Conservation (phyloP, 345 rosid genomes). For the Microcos paniculata region DNA sequence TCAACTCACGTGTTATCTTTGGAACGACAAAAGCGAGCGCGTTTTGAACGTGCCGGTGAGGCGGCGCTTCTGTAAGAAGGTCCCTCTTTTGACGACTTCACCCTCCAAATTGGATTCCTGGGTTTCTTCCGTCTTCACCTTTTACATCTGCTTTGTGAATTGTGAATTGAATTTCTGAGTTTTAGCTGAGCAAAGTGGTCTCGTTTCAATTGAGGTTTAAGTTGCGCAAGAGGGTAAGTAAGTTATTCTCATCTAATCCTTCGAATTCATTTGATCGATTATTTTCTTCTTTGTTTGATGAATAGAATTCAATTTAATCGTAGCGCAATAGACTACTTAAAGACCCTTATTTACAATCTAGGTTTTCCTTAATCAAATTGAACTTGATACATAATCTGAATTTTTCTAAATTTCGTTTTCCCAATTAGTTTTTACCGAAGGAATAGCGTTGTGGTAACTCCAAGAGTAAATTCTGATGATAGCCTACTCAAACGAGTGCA, state of each 20-base stretch:
- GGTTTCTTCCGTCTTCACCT: too few species aligned
- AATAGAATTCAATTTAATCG: background rate
- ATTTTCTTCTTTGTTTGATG: background rate
- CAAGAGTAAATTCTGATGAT: background rate
- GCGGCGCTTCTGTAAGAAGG: too few species aligned
- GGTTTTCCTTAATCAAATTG: background rate
- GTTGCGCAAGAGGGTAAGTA: background rate
- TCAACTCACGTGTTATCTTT: too few species aligned
- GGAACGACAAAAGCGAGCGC: too few species aligned
- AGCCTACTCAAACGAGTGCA: background rate
- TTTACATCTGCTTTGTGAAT: background rate
- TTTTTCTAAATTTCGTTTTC: background rate
- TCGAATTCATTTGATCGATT: background rate
- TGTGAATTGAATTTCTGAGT: background rate
- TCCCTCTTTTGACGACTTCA: too few species aligned
- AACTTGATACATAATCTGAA: background rate
- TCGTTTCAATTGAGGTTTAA: background rate
- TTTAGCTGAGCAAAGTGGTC: background rate
- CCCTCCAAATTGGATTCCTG: too few species aligned
- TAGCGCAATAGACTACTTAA: background rate
- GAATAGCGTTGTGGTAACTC: background rate
- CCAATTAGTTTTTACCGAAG: background rate
- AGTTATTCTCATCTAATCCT: background rate
- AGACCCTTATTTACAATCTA: background rate
- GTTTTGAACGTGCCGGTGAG: too few species aligned